phyloP scores from a whole-genome alignment of 2,329 filamentous ascomycete species.

The Leptographium radiaticola region DNA sequence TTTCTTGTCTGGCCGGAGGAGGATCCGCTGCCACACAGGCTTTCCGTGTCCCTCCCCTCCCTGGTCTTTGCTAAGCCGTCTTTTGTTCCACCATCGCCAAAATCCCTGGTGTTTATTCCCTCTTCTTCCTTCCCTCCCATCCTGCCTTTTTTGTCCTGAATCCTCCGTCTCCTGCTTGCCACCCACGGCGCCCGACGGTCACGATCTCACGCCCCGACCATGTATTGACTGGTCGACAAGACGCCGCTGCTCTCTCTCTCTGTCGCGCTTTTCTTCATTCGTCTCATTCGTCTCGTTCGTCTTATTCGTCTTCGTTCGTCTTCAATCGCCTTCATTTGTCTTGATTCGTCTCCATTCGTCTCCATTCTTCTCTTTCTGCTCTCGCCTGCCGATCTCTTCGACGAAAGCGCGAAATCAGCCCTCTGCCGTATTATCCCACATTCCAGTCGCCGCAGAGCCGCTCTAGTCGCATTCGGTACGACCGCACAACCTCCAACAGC shows the following conservation, averaged over 20 bases:
- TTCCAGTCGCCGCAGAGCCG: background rate
- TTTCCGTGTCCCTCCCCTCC: background rate
- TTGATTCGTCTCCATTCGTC: background rate
- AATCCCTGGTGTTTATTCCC: background rate
- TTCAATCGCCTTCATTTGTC: background rate
- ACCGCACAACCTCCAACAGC: background rate
- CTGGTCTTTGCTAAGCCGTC: background rate
- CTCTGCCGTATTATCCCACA: background rate
- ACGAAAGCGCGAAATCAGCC: background rate
- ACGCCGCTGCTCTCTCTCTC: background rate
- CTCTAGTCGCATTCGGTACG: background rate
- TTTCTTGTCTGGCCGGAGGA: background rate
- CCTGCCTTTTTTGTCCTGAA: background rate
- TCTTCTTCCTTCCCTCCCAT: background rate
- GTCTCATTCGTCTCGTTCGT: background rate
- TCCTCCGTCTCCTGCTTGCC: conserved; percentile 5
- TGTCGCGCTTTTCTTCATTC: background rate
- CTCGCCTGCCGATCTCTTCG: background rate
- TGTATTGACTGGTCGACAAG: conserved; percentile 4
- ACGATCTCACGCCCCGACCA: background rate
- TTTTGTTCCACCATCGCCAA: background rate
- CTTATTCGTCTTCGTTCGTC: background rate
- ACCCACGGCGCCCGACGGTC: background rate
- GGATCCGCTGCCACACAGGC: background rate
- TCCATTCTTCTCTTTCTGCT: background rate